phyloP scores from a whole-genome alignment of 2,329 filamentous ascomycete genomes.

The Colletotrichum melonis region DNA sequence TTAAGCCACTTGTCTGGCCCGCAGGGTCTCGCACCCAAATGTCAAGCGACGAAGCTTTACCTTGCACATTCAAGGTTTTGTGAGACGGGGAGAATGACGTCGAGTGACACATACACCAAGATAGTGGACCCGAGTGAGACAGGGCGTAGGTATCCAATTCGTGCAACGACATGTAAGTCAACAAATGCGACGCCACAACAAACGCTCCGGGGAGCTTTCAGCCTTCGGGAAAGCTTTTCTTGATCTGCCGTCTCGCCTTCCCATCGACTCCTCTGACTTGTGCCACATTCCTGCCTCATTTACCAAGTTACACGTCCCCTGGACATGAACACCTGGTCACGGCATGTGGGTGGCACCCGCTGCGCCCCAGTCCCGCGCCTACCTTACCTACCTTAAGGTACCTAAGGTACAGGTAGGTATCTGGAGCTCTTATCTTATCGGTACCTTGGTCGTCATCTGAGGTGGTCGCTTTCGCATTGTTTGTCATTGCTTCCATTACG shows the following conservation, averaged over 20 bases:
- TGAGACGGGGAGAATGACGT: background rate
- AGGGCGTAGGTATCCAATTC: background rate
- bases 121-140: background rate
- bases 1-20: background rate
- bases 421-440: background rate
- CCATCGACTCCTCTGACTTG: background rate
- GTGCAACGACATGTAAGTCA: background rate
- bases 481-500: background rate
- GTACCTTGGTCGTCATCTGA: background rate
- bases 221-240: background rate
- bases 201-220: background rate
- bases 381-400: no score
- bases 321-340: background rate
- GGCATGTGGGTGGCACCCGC: background rate
- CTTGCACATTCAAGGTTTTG: background rate
- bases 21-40: background rate
- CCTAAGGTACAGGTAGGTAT: background rate
- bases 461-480: background rate
- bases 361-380: background rate
- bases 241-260: background rate
- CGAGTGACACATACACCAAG: background rate
- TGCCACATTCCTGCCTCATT: background rate
- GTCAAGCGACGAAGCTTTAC: background rate
- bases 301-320: background rate
- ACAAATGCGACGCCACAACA: background rate